phyloP scores from a whole-genome alignment of 2,329 filamentous ascomycete genomes.

The Cercospora canescens region DNA sequence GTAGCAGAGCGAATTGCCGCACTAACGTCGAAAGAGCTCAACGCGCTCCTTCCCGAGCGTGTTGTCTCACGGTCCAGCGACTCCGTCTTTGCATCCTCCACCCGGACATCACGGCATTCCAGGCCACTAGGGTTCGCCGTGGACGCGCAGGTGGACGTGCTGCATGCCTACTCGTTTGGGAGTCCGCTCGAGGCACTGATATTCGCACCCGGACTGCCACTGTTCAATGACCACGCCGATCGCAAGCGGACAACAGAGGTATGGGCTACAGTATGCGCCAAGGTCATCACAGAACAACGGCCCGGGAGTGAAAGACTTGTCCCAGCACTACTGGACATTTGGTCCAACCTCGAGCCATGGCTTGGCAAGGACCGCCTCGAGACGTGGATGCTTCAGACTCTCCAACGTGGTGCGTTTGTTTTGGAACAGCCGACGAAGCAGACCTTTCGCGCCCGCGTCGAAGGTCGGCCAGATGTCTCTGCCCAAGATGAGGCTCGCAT shows the following conservation, averaged over 20 bases:
- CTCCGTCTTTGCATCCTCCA: conserved; percentile 68
- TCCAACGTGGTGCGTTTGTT: conserved; percentile 89
- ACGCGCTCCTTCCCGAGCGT: conserved; percentile 74
- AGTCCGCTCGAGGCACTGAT: conserved; percentile 33
- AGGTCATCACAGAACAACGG: conserved; percentile 75
- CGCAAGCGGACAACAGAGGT: conserved; percentile 81
- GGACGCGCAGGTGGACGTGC: conserved; percentile 30
- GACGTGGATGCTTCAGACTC: conserved; percentile 89
- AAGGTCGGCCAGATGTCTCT: conserved; percentile 67
- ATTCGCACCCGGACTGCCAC: conserved; percentile 44
- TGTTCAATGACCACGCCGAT: conserved; percentile 38
- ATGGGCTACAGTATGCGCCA: conserved; percentile 86
- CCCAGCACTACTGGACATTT: conserved; percentile 81
- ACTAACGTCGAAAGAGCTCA: conserved; percentile 74
- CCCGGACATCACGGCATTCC: conserved; percentile 49
- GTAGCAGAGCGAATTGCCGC: conserved; percentile 78
- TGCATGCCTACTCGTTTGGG: conserved; percentile 26
- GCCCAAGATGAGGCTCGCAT: conserved; percentile 78
- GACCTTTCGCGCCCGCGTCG: conserved; percentile 64
- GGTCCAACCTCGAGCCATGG: conserved; percentile 86
- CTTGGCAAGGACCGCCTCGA: conserved; percentile 86
- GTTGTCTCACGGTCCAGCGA: conserved; percentile 78
- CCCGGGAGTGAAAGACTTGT: conserved; percentile 77
- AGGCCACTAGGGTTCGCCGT: conserved; percentile 30
- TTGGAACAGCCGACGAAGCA: conserved; percentile 83